Percentiles rank a stretch among this genome's conserved stretches.
Conservation (phyloP, 345 rosid species). For the Citrus australasica region DNA sequence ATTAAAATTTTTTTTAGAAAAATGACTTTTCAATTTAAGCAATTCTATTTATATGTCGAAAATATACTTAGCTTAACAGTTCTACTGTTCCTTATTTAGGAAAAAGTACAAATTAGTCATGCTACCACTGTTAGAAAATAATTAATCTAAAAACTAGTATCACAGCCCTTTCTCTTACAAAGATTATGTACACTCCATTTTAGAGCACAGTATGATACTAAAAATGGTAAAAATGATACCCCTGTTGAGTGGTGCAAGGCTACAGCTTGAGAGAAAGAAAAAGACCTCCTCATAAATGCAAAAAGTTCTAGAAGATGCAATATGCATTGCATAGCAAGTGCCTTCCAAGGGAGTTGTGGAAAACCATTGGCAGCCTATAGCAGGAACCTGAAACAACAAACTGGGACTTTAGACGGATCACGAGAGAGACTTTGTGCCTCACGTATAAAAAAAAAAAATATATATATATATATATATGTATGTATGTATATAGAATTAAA, state of each 20-base stretch:
- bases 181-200: neutral
- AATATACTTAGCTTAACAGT: neutral
- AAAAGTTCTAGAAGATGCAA: constrained; percentile 78
- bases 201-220: neutral
- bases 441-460: neutral
- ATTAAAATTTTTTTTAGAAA: neutral
- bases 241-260: neutral
- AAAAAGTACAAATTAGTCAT: too few species aligned
- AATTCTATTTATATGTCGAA: neutral
- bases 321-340: constrained; percentile 41
- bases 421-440: neutral
- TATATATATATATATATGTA: too few species aligned
- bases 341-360: constrained; percentile 46
- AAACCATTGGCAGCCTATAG: constrained; percentile 84
- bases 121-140: neutral
- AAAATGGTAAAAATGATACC: neutral
- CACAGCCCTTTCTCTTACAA: neutral
- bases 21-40: neutral
- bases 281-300: constrained; percentile 79
- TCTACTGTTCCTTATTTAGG: too few species aligned
- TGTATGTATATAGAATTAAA: too few species aligned
- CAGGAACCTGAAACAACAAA: constrained; percentile 40
- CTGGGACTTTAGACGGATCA: neutral
- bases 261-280: constrained; percentile 4
- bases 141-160: neutral